A percentile compares a stretch with the other conserved stretches of the same genome.
Evolutionary conservation across 108 stramenopile genomes (phyloP).

Genomic region (Skeletonema grethae): DNA sequence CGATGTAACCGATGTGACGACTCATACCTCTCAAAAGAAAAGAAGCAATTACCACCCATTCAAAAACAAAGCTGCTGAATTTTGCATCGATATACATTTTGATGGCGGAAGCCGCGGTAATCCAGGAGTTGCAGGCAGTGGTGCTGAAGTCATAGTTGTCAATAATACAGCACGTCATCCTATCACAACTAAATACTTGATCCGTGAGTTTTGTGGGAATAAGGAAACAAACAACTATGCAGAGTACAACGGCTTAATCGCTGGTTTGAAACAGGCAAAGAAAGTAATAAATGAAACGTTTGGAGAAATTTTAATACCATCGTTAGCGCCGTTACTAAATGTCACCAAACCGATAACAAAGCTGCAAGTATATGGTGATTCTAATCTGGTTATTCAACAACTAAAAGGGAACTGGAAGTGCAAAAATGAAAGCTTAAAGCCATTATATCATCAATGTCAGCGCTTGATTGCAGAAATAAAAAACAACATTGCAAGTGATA

Average conservation of each 20-base stretch:
- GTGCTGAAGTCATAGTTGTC: slow-evolving; percentile 50
- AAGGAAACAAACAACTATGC: slow-evolving; percentile 79
- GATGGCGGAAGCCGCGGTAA: slow-evolving; percentile 87
- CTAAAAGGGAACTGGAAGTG: slow-evolving; percentile 63
- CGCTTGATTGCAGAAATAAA: slow-evolving; percentile 2
- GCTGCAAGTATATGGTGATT: slow-evolving; percentile 63
- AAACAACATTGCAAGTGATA: slow-evolving; percentile 4
- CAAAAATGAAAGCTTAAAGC: slow-evolving; percentile 51
- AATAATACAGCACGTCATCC: neutral
- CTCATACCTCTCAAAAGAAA: neutral
- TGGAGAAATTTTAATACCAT: neutral
- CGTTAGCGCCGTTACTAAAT: neutral
- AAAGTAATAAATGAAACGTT: neutral
- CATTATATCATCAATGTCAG: slow-evolving; percentile 36
- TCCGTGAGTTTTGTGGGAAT: slow-evolving; percentile 56
- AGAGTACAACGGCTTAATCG: slow-evolving; percentile 71
- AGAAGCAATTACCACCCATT: neutral
- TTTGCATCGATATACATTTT: slow-evolving; percentile 58
- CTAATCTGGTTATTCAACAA: slow-evolving; percentile 78
- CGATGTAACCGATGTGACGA: neutral
- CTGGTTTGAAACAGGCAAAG: slow-evolving; percentile 50
- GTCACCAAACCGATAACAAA: neutral
- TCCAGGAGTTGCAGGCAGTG: slow-evolving; percentile 83
- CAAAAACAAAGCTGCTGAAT: neutral
- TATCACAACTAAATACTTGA: slow-evolving; percentile 24